These are phyloP conservation scores for Sporothrix brunneoviolacea DNA, from an alignment of 2,329 filamentous ascomycete genomes.

Conservation along the genomic window DNA sequence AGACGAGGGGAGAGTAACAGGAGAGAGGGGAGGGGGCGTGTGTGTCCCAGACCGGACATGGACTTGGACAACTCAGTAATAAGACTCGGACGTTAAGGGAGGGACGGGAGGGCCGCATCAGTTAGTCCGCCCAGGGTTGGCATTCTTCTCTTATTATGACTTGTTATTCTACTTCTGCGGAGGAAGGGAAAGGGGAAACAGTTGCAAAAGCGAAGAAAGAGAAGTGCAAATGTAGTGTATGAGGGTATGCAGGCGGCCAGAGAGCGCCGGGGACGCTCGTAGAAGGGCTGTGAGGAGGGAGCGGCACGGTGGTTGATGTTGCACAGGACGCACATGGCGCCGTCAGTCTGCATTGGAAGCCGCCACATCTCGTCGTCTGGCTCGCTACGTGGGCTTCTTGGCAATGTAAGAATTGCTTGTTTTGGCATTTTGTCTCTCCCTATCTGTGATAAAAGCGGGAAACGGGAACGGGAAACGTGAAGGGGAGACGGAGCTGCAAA, in stretches of 20 bases:
- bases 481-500: no score
- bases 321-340: constrained; percentile 1
- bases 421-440: background rate
- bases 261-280: no score
- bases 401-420: constrained; percentile 2
- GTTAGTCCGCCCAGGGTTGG: no score
- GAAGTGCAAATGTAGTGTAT: background rate
- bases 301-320: constrained; percentile 1
- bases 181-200: background rate
- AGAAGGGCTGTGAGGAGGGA: no score
- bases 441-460: background rate
- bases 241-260: no score
- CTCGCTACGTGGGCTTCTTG: constrained; percentile 6
- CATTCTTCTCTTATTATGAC: no score
- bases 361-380: no score
- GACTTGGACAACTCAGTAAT: background rate
- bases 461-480: no score
- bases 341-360: background rate
- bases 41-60: no score
- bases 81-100: background rate
- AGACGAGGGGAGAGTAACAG: background rate
- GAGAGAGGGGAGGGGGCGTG: no score
- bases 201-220: background rate
- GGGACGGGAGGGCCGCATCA: no score
- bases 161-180: no score